Percentiles rank a stretch among this genome's conserved stretches.
Evolutionary conservation across 176 grass and related monocot species (phyloP).

Genomic region (Puya raimondii): DNA sequence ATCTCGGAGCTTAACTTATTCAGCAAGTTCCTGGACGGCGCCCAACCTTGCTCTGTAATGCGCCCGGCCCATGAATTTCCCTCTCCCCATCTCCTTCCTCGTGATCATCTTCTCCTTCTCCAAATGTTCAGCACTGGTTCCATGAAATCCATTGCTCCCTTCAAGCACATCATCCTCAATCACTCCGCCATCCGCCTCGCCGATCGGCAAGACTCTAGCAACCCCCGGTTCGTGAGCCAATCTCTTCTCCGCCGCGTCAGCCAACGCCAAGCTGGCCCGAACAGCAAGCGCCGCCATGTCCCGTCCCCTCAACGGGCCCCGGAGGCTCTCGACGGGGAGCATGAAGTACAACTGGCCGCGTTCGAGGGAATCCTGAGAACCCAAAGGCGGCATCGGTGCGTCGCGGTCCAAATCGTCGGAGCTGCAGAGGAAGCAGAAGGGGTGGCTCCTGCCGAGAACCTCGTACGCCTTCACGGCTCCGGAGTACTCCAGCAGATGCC

Average conservation of each 20-base stretch:
- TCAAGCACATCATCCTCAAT: neutral
- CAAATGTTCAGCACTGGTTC: too few species aligned
- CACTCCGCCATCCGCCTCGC: neutral
- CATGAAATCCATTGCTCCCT: neutral
- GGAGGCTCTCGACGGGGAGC: slow-evolving; percentile 32
- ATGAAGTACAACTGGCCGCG: slow-evolving; percentile 55
- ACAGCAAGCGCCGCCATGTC: slow-evolving; percentile 59
- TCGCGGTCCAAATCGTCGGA: slow-evolving; percentile 56
- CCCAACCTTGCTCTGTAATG: neutral
- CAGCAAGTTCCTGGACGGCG: neutral
- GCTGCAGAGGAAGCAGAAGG: slow-evolving; percentile 45
- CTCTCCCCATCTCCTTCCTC: neutral
- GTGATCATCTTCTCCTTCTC: too few species aligned
- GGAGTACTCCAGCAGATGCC: slow-evolving; percentile 32
- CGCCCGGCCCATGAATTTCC: neutral
- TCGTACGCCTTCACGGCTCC: slow-evolving; percentile 19
- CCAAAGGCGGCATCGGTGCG: slow-evolving; percentile 26
- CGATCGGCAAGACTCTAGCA: neutral
- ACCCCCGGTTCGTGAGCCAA: neutral
- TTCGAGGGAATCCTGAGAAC: slow-evolving; percentile 12
- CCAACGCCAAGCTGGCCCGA: slow-evolving; percentile 35
- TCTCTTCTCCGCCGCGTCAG: neutral
- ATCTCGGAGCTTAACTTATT: neutral
- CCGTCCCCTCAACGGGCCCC: slow-evolving; percentile 14
- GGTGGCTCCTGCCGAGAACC: slow-evolving; percentile 10